phyloP scores from a whole-genome alignment of 169 alveolate genomes.

The Eimeria acervulina region DNA sequence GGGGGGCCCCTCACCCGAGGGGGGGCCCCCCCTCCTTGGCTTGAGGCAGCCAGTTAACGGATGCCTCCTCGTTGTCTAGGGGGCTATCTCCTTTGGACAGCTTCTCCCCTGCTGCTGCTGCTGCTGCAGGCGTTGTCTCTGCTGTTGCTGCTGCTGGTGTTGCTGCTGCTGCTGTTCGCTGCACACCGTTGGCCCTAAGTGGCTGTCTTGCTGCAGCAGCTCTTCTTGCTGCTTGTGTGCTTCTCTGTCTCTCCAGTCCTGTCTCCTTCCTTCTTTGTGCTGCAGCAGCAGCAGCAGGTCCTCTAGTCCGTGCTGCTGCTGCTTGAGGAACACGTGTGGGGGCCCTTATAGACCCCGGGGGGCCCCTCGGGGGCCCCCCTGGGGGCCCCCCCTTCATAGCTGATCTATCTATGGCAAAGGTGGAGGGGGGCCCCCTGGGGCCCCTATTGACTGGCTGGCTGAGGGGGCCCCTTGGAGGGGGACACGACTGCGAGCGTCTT shows the following conservation, averaged over 20 bases:
- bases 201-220: constrained; percentile 49
- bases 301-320: constrained; percentile 46
- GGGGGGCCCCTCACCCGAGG: not conserved
- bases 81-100: not conserved
- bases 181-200: not conserved
- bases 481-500: constrained; percentile 46
- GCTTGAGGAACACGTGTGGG: not conserved
- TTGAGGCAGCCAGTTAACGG: constrained; percentile 50
- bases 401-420: no score
- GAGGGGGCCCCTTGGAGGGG: constrained; percentile 40
- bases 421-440: constrained; percentile 40
- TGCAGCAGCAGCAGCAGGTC: constrained; percentile 66
- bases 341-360: constrained; percentile 1
- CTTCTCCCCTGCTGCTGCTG: not conserved
- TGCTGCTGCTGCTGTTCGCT: not conserved
- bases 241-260: not conserved
- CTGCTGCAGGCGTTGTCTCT: constrained; percentile 31
- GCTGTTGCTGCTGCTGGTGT: constrained; percentile 12
- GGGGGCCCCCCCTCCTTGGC: constrained; percentile 7
- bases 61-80: not conserved
- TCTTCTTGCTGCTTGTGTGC: not conserved
- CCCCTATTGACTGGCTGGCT: not conserved
- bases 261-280: not conserved
- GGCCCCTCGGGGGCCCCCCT: not conserved
- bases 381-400: not conserved